Evolutionary conservation across 805 yeast species (phyloP), one percentile per base, ranked within the genome.

Genomic region (Yarrowia sp.): DNA sequence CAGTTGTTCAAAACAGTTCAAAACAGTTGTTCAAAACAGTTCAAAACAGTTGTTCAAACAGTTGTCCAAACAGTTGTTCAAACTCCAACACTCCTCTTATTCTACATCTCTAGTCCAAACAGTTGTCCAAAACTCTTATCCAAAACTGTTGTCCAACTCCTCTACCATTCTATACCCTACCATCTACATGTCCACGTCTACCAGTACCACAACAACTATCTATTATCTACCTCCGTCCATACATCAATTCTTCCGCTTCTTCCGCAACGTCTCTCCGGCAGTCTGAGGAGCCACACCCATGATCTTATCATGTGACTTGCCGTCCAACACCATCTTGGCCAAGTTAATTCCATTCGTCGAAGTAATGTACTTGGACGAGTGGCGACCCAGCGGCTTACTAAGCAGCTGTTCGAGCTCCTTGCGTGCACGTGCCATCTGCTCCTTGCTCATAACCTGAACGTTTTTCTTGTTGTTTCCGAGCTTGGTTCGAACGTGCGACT

Each of bases 251-350:
- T 43, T 42, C 4, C 64, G 46, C 61, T 66, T 58, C 53, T 63
- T 67, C 13, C 61, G 39, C n/a, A 73, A 44, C 5, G 61, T 46
- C 56, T 86, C 85, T 68, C 91, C 79, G 0, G 97, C 97, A 73
- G 87, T 85, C 53, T 83, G 82, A 71, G 84, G 84, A 58, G 83
- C 83, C 72, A 86, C 87, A 0, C 97, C 97, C 74, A 91, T 80
- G 63, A 93, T 86, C 24, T 83, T 80, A 36, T 82, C 79, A 75
- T 89, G 94, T 5, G 90, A 87, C 65, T 84, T 81, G 17, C 91
- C 90, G 68, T 86, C 84, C 8, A 88, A 83, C 73, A 93, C 80
- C 74, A 88, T 82, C 74, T 90, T 93, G 1, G 97, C 97, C 72
- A 91, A 79, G 74, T 91, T 91, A 56, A 83, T 82, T 0, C 97